Conservation (phyloP, 345 rosid genomes). For the Gossypium thurberi region DNA sequence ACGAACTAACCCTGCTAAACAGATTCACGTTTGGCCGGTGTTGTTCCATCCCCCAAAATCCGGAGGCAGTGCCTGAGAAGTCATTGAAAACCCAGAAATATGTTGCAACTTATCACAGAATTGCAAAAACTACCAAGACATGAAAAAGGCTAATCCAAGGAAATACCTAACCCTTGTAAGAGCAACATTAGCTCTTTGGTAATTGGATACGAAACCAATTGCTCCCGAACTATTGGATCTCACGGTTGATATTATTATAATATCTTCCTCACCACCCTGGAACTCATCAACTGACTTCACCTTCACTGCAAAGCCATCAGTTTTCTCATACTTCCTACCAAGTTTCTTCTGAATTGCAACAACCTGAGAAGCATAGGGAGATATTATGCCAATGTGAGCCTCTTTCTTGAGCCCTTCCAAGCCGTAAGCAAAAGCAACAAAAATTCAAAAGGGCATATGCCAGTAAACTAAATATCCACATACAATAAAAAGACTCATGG, state of each 20-base stretch:
- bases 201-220: slow-evolving; percentile 26
- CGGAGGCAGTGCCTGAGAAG: slow-evolving; percentile 37
- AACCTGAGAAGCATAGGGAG: slow-evolving; percentile 37
- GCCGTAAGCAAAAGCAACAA: not conserved
- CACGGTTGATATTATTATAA: slow-evolving; percentile 35
- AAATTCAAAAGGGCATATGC: not conserved
- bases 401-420: slow-evolving; percentile 12
- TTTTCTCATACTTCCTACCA: slow-evolving; percentile 8
- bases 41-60: slow-evolving; percentile 44
- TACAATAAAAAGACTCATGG: not conserved
- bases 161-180: slow-evolving; percentile 18
- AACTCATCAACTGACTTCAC: slow-evolving; percentile 35
- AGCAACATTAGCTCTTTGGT: slow-evolving; percentile 30
- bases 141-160: not conserved
- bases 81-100: not conserved
- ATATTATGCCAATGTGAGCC: slow-evolving; percentile 30
- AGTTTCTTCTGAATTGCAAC: slow-evolving; percentile 26
- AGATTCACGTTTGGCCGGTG: slow-evolving; percentile 24
- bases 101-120: not conserved
- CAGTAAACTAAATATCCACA: not conserved
- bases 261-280: slow-evolving; percentile 39
- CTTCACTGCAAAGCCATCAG: slow-evolving; percentile 23
- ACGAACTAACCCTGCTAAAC: slow-evolving; percentile 28
- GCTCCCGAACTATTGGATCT: slow-evolving; percentile 25
- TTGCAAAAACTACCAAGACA: not conserved